These are phyloP conservation scores for Sphaerosporella brunnea DNA, from an alignment of 495 filamentous ascomycete genomes.

Conservation along the genomic window DNA sequence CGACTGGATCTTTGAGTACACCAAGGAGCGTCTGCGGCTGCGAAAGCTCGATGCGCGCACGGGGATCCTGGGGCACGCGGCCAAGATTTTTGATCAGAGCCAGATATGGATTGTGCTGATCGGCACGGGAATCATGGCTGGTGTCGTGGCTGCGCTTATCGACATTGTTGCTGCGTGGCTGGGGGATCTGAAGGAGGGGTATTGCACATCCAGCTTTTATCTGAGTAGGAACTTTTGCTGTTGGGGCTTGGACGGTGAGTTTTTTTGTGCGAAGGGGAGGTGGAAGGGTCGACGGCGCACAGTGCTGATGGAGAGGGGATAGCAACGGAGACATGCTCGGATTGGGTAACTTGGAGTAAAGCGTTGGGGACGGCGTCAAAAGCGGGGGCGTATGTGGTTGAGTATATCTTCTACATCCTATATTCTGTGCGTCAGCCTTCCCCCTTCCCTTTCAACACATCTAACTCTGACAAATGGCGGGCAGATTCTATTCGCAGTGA, in stretches of 20 bases:
- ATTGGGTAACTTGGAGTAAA: slow-evolving; percentile 71
- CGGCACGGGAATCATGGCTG: slow-evolving; percentile 50
- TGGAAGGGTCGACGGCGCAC: not conserved
- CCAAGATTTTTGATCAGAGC: slow-evolving; percentile 58
- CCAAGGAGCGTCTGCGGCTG: slow-evolving; percentile 80
- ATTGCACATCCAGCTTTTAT: slow-evolving; percentile 69
- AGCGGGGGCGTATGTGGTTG: slow-evolving; percentile 57
- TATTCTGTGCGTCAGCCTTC: slow-evolving; percentile 48
- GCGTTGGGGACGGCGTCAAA: slow-evolving; percentile 47
- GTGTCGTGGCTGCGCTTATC: slow-evolving; percentile 68
- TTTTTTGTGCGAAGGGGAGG: not conserved
- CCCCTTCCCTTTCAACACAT: too few species aligned
- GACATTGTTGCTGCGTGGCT: slow-evolving; percentile 91
- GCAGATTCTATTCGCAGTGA: slow-evolving; percentile 62
- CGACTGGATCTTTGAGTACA: slow-evolving; percentile 99
- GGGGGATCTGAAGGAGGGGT: slow-evolving; percentile 83
- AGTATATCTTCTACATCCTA: slow-evolving; percentile 69
- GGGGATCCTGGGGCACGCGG: slow-evolving; percentile 54
- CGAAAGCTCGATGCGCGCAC: slow-evolving; percentile 51
- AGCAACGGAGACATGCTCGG: slow-evolving; percentile 55
- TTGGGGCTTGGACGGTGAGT: slow-evolving; percentile 61
- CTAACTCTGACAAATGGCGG: not conserved
- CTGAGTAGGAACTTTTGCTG: slow-evolving; percentile 84
- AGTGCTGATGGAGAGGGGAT: not conserved
- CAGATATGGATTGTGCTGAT: slow-evolving; percentile 86